Conservation (phyloP, 1,284 basidiomycete species). For the Amylostereum areolatum region DNA sequence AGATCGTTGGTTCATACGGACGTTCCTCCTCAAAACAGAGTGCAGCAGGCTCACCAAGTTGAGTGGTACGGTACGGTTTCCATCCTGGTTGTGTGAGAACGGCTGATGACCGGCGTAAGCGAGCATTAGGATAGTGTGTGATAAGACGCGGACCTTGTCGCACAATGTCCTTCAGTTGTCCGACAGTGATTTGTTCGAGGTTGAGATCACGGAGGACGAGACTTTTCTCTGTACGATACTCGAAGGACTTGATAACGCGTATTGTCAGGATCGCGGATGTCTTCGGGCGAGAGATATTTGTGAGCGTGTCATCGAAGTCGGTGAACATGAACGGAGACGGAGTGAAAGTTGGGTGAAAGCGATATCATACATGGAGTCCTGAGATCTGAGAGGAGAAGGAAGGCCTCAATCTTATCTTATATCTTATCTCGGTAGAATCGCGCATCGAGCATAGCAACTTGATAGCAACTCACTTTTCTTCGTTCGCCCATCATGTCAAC, state of each 20-base stretch:
- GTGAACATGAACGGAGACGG: no score
- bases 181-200: constrained; percentile 73
- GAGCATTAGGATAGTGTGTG: constrained; percentile 6
- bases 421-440: no score
- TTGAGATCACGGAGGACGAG: constrained; percentile 83
- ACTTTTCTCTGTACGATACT: constrained; percentile 85
- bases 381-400: no score
- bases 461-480: no score
- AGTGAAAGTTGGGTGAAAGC: no score
- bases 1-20: not conserved
- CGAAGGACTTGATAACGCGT: constrained; percentile 93
- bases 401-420: no score
- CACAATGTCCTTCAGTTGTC: constrained; percentile 66
- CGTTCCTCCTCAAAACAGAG: not conserved
- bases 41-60: constrained; percentile 47
- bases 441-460: no score
- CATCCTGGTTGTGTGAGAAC: constrained; percentile 71
- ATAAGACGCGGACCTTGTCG: constrained; percentile 45
- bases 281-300: constrained; percentile 62
- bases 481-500: no score
- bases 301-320: constrained; percentile 48
- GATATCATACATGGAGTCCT: no score
- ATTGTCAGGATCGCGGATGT: constrained; percentile 82
- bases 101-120: constrained; percentile 34
- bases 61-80: constrained; percentile 77